A percentile compares a stretch with the other conserved stretches of the same genome.
phyloP scores from a whole-genome alignment of 202 grass and related monocot species.

The Cymbopogon flexuosus region DNA sequence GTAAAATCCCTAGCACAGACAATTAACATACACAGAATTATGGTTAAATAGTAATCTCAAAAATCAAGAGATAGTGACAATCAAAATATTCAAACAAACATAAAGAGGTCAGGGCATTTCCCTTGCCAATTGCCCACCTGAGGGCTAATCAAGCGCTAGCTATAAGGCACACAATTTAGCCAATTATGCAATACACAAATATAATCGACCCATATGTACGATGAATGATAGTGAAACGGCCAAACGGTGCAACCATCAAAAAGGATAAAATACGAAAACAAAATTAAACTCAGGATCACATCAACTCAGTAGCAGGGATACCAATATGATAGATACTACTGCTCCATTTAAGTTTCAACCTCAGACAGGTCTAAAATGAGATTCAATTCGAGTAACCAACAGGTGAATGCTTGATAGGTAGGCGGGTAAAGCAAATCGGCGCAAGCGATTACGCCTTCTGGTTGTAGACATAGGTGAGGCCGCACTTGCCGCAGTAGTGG shows the following conservation, averaged over 20 bases:
- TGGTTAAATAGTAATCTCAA: not conserved
- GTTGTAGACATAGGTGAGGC: conserved; percentile 93
- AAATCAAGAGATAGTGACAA: not conserved
- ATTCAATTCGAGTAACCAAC: conserved; percentile 27
- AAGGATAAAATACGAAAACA: not conserved
- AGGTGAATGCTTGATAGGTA: not conserved
- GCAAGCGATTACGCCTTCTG: conserved; percentile 44
- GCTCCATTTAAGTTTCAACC: conserved; percentile 27
- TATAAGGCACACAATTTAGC: not conserved
- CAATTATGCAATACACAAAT: not conserved
- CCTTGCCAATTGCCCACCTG: not conserved
- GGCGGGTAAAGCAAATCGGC: not conserved
- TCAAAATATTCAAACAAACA: not conserved
- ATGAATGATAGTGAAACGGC: not conserved
- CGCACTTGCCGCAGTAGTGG: conserved; percentile 96
- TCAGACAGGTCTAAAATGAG: conserved; percentile 18
- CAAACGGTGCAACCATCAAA: not conserved
- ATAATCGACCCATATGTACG: not conserved
- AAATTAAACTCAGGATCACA: conserved; percentile 17
- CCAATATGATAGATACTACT: conserved; percentile 27
- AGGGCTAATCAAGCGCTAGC: not conserved
- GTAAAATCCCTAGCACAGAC: not conserved
- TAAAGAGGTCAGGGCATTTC: not conserved
- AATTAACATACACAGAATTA: not conserved
- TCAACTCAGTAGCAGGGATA: conserved; percentile 9